Conservation (phyloP, 2,329 filamentous ascomycete genomes). For the Trichoderma oligosporum region DNA sequence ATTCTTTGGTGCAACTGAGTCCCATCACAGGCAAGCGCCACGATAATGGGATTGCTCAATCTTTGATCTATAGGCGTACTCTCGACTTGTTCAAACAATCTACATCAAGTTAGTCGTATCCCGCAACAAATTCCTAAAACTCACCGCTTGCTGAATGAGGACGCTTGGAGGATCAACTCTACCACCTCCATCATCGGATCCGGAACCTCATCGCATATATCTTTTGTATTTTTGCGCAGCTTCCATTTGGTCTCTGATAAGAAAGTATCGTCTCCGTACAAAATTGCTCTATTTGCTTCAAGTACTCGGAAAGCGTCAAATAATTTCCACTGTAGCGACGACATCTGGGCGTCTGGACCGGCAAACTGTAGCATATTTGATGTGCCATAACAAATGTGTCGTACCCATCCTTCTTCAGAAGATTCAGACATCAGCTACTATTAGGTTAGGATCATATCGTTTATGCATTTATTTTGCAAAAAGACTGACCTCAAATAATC, state of each 20-base stretch:
- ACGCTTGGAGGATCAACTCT: slow-evolving; percentile 19
- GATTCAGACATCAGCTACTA: slow-evolving; percentile 27
- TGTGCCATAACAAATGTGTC: slow-evolving; percentile 30
- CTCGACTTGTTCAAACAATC: slow-evolving; percentile 25
- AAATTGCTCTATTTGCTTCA: slow-evolving; percentile 26
- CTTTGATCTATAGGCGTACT: slow-evolving; percentile 8
- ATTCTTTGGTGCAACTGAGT: slow-evolving; percentile 7
- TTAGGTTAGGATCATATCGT: not conserved
- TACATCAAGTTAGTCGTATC: not conserved
- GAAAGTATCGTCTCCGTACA: slow-evolving; percentile 26
- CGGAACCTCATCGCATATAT: too few relatives aligned
- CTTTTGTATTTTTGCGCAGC: too few relatives aligned
- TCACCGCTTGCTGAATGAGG: slow-evolving; percentile 25
- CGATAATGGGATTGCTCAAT: not conserved
- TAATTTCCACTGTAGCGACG: slow-evolving; percentile 18
- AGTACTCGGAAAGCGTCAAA: slow-evolving; percentile 25
- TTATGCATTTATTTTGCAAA: accelerated
- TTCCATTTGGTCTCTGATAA: slow-evolving; percentile 20
- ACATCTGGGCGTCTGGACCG: not conserved
- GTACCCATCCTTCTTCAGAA: slow-evolving; percentile 27
- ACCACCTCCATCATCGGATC: not conserved
- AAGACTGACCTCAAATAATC: slow-evolving; percentile 27
- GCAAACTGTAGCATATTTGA: slow-evolving; percentile 24
- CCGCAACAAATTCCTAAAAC: not conserved
- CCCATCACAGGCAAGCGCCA: slow-evolving; percentile 17